Conservation (phyloP, 2,329 filamentous ascomycete species). For the Calonectria pseudoturangicola region DNA sequence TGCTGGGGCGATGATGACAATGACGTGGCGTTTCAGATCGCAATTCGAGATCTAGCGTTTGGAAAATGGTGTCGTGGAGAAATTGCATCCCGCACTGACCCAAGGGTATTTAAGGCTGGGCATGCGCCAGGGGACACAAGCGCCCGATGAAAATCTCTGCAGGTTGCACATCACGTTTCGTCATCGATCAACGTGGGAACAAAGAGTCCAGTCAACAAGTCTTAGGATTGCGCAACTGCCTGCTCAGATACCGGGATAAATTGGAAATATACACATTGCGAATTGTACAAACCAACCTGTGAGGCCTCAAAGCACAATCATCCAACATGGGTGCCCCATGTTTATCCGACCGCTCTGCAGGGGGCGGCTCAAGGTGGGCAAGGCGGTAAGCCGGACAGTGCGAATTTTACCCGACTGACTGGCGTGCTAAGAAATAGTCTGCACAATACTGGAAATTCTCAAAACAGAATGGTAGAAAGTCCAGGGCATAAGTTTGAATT, state of each 20-base stretch:
- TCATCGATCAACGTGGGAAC: slow-evolving; percentile 15
- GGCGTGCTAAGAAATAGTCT: background rate
- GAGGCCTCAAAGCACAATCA: background rate
- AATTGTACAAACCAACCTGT: background rate
- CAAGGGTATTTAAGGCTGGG: background rate
- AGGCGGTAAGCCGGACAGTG: slow-evolving; percentile 16
- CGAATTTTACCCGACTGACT: background rate
- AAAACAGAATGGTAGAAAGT: no score
- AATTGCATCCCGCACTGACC: slow-evolving; percentile 24
- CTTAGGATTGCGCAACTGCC: background rate
- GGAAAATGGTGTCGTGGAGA: slow-evolving; percentile 20
- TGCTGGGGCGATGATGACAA: background rate
- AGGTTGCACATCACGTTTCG: slow-evolving; percentile 9
- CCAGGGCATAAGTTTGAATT: no score
- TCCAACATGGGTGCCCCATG: background rate
- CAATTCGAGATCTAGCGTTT: background rate
- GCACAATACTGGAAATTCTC: no score
- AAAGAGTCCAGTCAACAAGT: background rate
- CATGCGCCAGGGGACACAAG: background rate
- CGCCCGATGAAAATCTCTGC: slow-evolving; percentile 17
- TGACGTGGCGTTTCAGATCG: slow-evolving; percentile 9
- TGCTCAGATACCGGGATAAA: background rate
- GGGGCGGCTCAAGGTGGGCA: background rate
- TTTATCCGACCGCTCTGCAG: background rate
- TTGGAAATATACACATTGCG: background rate